A percentile compares a stretch with the other conserved stretches of the same genome.
Evolutionary conservation across 345 rosid genomes (phyloP).

Genomic region (Aquilaria malaccensis): DNA sequence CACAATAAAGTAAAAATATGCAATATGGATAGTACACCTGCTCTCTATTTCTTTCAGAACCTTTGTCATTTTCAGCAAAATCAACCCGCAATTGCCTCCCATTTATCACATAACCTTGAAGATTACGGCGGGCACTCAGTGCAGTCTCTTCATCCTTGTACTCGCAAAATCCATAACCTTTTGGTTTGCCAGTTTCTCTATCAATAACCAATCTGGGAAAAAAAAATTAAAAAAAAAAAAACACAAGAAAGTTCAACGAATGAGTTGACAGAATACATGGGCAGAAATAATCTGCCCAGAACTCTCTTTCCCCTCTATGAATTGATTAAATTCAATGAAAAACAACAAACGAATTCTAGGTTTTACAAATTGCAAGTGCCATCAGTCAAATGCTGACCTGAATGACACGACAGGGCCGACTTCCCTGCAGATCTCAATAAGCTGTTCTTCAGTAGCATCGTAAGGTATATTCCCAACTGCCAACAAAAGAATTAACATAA

Average conservation of each 20-base stretch:
- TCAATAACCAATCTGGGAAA: slow-evolving; percentile 79
- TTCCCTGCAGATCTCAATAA: slow-evolving; percentile 92
- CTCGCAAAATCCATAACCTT: slow-evolving; percentile 98
- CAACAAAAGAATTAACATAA: slow-evolving; percentile 8
- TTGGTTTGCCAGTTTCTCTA: slow-evolving; percentile 97
- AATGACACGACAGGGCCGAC: slow-evolving; percentile 98
- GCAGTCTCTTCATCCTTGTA: slow-evolving; percentile 99
- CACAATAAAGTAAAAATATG: slow-evolving; percentile 4
- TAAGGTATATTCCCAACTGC: slow-evolving; percentile 98
- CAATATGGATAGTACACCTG: slow-evolving; percentile 36
- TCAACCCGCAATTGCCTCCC: slow-evolving; percentile 96
- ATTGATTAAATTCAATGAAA: background rate
- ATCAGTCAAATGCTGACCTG: slow-evolving; percentile 46
- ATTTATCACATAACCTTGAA: slow-evolving; percentile 87
- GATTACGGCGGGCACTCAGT: slow-evolving; percentile 97
- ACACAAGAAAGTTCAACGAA: slow-evolving; percentile 1
- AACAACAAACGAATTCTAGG: slow-evolving; percentile 3
- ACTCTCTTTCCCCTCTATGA: background rate
- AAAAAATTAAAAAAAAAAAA: slow-evolving; percentile 6
- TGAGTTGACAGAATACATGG: background rate
- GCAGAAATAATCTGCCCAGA: background rate
- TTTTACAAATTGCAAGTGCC: background rate
- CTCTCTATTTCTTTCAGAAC: slow-evolving; percentile 65
- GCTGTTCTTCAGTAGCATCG: slow-evolving; percentile 97
- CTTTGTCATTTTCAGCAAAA: slow-evolving; percentile 99